A percentile compares a stretch with the other conserved stretches of the same genome.
These are phyloP conservation scores for Globisporangium paddicum DNA, from an alignment of 352 stramenopile species.

Conservation along the genomic window DNA sequence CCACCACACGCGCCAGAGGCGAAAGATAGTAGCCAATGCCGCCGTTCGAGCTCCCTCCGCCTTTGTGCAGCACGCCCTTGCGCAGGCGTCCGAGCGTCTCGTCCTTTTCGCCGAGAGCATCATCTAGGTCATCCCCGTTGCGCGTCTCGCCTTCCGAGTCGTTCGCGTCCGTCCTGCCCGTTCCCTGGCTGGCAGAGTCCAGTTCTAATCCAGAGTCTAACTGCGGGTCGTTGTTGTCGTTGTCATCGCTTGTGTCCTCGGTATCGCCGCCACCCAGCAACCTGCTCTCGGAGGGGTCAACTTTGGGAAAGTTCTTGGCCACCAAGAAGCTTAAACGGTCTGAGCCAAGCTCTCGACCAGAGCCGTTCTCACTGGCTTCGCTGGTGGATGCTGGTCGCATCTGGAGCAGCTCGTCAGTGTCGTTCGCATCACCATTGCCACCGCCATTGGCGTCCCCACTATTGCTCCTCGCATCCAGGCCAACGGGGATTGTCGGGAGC, in stretches of 20 bases:
- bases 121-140: constrained; percentile 1
- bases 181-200: neutral
- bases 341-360: neutral
- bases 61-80: constrained; percentile 13
- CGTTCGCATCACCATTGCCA: neutral
- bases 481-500: constrained; percentile 35
- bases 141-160: neutral
- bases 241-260: neutral
- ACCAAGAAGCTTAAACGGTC: neutral
- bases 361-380: neutral
- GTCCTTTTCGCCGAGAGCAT: constrained; percentile 3
- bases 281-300: constrained; percentile 32
- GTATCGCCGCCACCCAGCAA: constrained; percentile 14
- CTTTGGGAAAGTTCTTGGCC: constrained; percentile 23
- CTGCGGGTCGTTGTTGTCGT: constrained; percentile 2
- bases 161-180: neutral
- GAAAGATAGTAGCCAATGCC: constrained; percentile 21
- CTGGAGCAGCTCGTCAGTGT: constrained; percentile 7
- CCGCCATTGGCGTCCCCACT: neutral
- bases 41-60: constrained; percentile 2
- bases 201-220: neutral
- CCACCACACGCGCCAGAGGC: constrained; percentile 35
- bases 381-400: neutral
- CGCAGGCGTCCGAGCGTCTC: constrained; percentile 18
- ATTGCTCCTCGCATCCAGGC: constrained; percentile 18